Evolutionary conservation across 2,329 filamentous ascomycete species (phyloP).

Genomic region (Ilyonectria robusta): DNA sequence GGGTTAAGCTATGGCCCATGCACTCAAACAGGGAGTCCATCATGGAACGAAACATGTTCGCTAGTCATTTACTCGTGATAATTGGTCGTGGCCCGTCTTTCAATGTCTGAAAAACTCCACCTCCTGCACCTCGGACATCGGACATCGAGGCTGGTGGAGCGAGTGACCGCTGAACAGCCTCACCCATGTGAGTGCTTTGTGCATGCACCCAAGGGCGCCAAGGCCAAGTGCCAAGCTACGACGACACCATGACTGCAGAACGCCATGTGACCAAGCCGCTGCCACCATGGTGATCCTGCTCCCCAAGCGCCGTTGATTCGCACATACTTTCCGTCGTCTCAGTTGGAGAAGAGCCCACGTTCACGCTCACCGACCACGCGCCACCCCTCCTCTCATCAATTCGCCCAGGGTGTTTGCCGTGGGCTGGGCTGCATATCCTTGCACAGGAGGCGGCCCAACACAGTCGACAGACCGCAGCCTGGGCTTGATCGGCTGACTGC

Average conservation of each 20-base stretch:
- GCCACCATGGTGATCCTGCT: background rate
- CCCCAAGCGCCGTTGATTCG: background rate
- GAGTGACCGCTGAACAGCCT: background rate
- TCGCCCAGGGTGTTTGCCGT: no score
- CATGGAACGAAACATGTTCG: no score
- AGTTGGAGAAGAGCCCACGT: background rate
- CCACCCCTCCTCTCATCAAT: background rate
- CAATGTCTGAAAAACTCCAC: background rate
- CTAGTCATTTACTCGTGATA: no score
- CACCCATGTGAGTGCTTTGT: background rate
- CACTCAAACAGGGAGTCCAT: background rate
- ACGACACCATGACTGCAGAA: conserved; percentile 11
- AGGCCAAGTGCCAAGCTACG: background rate
- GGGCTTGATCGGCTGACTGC: background rate
- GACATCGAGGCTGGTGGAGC: no score
- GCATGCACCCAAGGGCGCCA: background rate
- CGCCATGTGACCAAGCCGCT: conserved; percentile 19
- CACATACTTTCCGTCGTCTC: background rate
- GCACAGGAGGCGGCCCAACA: no score
- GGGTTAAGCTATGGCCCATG: background rate
- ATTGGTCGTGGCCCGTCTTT: background rate
- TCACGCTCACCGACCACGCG: background rate
- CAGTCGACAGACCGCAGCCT: no score
- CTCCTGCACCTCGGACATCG: background rate
- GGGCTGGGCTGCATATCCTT: no score